Conservation (phyloP, 2,329 filamentous ascomycete genomes). For the Sodiomyces alkalinus region DNA sequence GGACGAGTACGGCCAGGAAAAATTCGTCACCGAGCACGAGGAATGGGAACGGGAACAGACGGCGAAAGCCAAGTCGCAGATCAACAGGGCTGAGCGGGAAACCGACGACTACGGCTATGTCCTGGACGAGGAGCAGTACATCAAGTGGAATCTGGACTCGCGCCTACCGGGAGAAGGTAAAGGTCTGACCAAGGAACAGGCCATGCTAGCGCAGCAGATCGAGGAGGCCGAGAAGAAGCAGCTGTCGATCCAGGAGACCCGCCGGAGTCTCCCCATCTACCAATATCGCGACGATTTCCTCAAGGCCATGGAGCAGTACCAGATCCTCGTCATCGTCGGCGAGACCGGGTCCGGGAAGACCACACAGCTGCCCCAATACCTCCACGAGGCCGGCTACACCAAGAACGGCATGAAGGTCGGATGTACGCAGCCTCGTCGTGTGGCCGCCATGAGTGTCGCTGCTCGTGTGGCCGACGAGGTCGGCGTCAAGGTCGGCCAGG, state of each 20-base stretch:
- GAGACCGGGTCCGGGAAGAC: constrained; percentile 95
- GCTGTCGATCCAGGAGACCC: constrained; percentile 75
- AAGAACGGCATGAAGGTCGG: constrained; percentile 73
- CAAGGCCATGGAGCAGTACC: constrained; percentile 70
- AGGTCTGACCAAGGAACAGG: constrained; percentile 62
- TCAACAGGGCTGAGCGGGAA: constrained; percentile 56
- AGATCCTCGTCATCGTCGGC: constrained; percentile 82
- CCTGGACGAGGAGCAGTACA: constrained; percentile 76
- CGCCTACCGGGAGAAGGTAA: constrained; percentile 57
- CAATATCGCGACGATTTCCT: constrained; percentile 75
- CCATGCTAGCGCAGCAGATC: constrained; percentile 63
- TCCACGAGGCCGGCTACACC: constrained; percentile 82
- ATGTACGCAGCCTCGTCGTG: constrained; percentile 86
- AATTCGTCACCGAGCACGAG: constrained; percentile 84
- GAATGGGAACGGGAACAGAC: constrained; percentile 91
- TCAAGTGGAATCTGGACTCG: constrained; percentile 69
- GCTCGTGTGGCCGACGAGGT: constrained; percentile 90
- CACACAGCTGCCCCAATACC: constrained; percentile 85
- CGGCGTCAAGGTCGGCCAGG: constrained; percentile 74
- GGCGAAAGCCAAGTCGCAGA: constrained; percentile 75
- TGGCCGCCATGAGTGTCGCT: constrained; percentile 96
- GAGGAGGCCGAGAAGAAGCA: constrained; percentile 82
- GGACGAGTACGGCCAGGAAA: constrained; percentile 77
- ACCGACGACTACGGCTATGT: constrained; percentile 87
- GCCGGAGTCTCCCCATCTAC: constrained; percentile 83